These are phyloP conservation scores for Terfezia claveryi DNA, from an alignment of 495 filamentous ascomycete species.

Conservation along the genomic window DNA sequence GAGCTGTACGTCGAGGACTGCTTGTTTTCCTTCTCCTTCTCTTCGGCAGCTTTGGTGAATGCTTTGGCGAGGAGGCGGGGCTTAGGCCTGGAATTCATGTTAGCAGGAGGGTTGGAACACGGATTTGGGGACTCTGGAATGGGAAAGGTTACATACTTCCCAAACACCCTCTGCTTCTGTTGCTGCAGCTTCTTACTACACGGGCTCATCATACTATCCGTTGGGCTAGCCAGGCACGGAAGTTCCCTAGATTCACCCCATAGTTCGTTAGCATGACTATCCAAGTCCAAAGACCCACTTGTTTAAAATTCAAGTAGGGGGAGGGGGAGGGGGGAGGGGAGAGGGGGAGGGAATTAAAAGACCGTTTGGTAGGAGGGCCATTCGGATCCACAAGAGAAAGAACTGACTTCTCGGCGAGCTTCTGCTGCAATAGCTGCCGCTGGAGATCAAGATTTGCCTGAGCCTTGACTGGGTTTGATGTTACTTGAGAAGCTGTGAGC, in stretches of 20 bases:
- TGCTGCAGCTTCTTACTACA: slow-evolving; percentile 46
- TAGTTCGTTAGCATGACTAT: too few relatives aligned
- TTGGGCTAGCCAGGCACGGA: slow-evolving; percentile 41
- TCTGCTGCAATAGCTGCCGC: slow-evolving; percentile 16
- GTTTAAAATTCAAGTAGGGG: too few relatives aligned
- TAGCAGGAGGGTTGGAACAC: not conserved
- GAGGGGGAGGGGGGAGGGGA: too few relatives aligned
- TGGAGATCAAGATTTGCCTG: slow-evolving; percentile 13
- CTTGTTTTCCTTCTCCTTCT: slow-evolving; percentile 10
- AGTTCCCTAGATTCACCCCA: slow-evolving; percentile 11
- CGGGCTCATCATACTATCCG: slow-evolving; percentile 51
- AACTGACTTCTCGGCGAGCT: slow-evolving; percentile 14
- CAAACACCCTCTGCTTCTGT: slow-evolving; percentile 45
- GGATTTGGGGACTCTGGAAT: not conserved
- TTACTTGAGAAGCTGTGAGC: not conserved
- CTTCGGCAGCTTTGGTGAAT: not conserved
- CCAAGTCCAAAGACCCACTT: too few relatives aligned
- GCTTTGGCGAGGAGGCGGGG: slow-evolving; percentile 11
- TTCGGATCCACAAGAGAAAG: not conserved
- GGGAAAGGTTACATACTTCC: slow-evolving; percentile 18
- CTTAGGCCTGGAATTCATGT: not conserved
- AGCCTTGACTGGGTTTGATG: slow-evolving; percentile 12
- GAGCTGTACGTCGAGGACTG: slow-evolving; percentile 2
- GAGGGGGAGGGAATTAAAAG: too few relatives aligned
- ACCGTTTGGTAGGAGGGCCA: too few relatives aligned